Evolutionary conservation across 768 basidiomycete species (phyloP).

Genomic region (Lenzites betulinus): DNA sequence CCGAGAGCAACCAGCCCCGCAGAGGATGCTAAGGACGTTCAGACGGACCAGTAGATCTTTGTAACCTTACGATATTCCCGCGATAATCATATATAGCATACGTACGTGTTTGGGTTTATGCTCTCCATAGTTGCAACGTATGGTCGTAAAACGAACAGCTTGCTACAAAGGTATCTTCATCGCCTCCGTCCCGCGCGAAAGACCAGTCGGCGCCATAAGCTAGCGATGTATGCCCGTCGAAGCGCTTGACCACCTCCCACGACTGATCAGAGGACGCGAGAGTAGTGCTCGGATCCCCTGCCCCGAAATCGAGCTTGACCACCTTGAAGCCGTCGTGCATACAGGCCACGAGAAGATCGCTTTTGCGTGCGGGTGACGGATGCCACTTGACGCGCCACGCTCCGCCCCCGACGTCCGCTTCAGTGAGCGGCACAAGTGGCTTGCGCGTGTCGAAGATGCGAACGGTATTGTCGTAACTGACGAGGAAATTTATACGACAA

Average conservation of each 20-base stretch:
- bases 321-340: constrained; percentile 99
- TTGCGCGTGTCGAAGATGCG: constrained; percentile 83
- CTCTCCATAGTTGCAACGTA: constrained; percentile 75
- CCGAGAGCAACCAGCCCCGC: constrained; percentile 6
- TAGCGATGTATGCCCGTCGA: constrained; percentile 77
- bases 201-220: constrained; percentile 96
- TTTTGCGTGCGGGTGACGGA: constrained; percentile 61
- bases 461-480: constrained; percentile 82
- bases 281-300: constrained; percentile 4
- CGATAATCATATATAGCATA: background rate
- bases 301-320: constrained; percentile 46
- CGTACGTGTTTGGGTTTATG: constrained; percentile 35
- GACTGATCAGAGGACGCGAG: background rate
- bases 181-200: constrained; percentile 37
- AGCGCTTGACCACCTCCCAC: constrained; percentile 53
- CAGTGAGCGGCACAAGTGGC: constrained; percentile 53
- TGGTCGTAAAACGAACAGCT: constrained; percentile 98
- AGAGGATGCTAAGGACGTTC: background rate
- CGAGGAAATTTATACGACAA: background rate
- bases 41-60: background rate
- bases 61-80: background rate
- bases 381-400: constrained; percentile 98
- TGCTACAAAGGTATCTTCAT: constrained; percentile 57
- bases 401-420: constrained; percentile 82
- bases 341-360: constrained; percentile 87